phyloP scores from a whole-genome alignment of 257 asterid genomes.

The Lantana camara region DNA sequence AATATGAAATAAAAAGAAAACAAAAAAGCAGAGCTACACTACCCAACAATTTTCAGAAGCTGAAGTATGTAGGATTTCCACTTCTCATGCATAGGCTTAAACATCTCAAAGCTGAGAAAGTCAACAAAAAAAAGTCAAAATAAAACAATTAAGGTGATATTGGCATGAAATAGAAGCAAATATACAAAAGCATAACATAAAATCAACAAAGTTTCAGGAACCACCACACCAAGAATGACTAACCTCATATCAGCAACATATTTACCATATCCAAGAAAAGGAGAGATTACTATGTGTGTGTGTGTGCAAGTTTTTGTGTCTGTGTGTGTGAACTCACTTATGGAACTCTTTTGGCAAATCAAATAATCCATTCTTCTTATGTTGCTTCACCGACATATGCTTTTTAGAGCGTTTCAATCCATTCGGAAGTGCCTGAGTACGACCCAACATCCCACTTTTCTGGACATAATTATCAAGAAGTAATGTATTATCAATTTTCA shows the following conservation, averaged over 20 bases:
- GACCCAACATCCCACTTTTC: slow-evolving; percentile 42
- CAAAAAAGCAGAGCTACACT: slow-evolving; percentile 26
- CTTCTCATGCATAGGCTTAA: slow-evolving; percentile 82
- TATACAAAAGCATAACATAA: background rate
- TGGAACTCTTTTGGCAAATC: slow-evolving; percentile 65
- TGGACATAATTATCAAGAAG: slow-evolving; percentile 83
- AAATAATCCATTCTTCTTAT: slow-evolving; percentile 61
- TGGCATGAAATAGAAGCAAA: background rate
- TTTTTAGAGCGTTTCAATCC: slow-evolving; percentile 76
- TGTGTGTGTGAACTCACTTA: slow-evolving; percentile 47
- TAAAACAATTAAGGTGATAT: background rate
- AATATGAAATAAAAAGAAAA: slow-evolving; percentile 10
- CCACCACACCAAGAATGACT: background rate
- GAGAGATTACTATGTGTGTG: background rate
- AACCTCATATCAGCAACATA: background rate
- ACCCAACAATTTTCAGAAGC: slow-evolving; percentile 77
- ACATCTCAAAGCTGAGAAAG: slow-evolving; percentile 62
- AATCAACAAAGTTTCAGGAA: slow-evolving; percentile 14
- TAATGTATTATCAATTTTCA: slow-evolving; percentile 71
- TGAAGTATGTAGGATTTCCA: slow-evolving; percentile 68
- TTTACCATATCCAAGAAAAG: background rate
- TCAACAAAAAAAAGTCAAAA: slow-evolving; percentile 11
- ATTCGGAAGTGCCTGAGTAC: slow-evolving; percentile 36
- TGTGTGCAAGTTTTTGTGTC: too few species aligned
- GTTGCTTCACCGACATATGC: slow-evolving; percentile 75